Conservation (phyloP, 1,284 basidiomycete genomes). For the Leccinum insolens region DNA sequence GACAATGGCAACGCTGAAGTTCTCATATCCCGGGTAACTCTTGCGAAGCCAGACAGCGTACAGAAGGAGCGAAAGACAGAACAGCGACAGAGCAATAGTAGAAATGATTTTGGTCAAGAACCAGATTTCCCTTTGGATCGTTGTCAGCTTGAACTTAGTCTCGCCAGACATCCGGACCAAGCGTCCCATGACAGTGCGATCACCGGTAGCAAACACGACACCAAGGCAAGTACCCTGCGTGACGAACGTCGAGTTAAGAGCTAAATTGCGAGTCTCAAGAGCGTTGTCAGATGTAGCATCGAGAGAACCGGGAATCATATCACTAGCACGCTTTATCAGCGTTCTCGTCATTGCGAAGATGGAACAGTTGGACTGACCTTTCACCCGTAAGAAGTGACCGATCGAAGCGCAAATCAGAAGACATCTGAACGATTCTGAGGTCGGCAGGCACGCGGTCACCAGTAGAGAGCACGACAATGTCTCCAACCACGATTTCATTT, state of each 20-base stretch:
- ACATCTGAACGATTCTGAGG: constrained; percentile 64
- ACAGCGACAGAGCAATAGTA: constrained; percentile 41
- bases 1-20: constrained; percentile 42
- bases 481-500: constrained; percentile 82
- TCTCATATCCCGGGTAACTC: constrained; percentile 40
- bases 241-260: constrained; percentile 52
- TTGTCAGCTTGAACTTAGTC: constrained; percentile 50
- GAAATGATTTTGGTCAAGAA: constrained; percentile 52
- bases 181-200: constrained; percentile 60
- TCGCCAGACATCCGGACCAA: constrained; percentile 56
- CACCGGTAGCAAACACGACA: constrained; percentile 59
- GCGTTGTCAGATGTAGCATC: constrained; percentile 57
- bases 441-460: constrained; percentile 87
- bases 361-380: constrained; percentile 31
- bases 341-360: neutral
- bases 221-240: constrained; percentile 60
- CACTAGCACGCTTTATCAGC: constrained; percentile 25
- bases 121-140: constrained; percentile 50
- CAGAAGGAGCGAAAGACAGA: constrained; percentile 42
- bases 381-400: constrained; percentile 66
- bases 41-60: constrained; percentile 47
- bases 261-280: constrained; percentile 64
- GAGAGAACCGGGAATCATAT: constrained; percentile 53
- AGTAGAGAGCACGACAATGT: constrained; percentile 74
- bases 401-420: constrained; percentile 60